These are phyloP conservation scores for Cercospora sp. DNA, from an alignment of 2,329 filamentous ascomycete genomes.

Conservation along the genomic window DNA sequence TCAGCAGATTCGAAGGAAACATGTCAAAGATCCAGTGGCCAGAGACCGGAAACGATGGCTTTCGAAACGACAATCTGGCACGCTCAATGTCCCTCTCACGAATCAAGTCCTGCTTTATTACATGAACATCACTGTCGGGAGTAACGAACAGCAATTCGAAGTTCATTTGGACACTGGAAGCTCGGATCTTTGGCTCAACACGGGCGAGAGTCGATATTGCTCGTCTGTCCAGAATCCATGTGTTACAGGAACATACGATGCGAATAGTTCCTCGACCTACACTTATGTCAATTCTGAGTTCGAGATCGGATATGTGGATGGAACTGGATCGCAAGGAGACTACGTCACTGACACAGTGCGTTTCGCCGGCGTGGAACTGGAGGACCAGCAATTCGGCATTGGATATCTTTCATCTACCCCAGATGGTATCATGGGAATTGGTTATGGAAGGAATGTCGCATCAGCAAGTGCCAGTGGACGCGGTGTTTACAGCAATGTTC, in stretches of 20 bases:
- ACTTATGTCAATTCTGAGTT: conserved; percentile 70
- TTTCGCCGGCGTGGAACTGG: conserved; percentile 52
- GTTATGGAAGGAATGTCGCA: conserved; percentile 72
- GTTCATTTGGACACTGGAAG: conserved; percentile 63
- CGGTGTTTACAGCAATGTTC: conserved; percentile 60
- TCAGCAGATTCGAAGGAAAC: conserved; percentile 52
- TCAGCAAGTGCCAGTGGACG: conserved; percentile 53
- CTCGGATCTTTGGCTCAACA: conserved; percentile 68
- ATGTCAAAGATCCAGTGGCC: conserved; percentile 48
- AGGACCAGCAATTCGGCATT: conserved; percentile 68
- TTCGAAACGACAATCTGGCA: conserved; percentile 35
- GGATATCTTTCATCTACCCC: conserved; percentile 61
- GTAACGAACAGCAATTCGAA: conserved; percentile 54
- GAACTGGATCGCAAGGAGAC: conserved; percentile 72
- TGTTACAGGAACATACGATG: conserved; percentile 64
- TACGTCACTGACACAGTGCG: conserved; percentile 73
- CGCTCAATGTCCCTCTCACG: conserved; percentile 47
- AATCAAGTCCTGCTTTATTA: conserved; percentile 62
- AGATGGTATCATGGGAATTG: conserved; percentile 80
- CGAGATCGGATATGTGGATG: conserved; percentile 85
- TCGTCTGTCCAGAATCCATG: conserved; percentile 52
- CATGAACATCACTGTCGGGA: conserved; percentile 58
- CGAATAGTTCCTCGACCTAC: conserved; percentile 74
- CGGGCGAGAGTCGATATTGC: conserved; percentile 62
- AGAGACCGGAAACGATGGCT: conserved; percentile 48